Conservation (phyloP, 2,329 filamentous ascomycete species). For the Ophiostoma angusticollis region DNA sequence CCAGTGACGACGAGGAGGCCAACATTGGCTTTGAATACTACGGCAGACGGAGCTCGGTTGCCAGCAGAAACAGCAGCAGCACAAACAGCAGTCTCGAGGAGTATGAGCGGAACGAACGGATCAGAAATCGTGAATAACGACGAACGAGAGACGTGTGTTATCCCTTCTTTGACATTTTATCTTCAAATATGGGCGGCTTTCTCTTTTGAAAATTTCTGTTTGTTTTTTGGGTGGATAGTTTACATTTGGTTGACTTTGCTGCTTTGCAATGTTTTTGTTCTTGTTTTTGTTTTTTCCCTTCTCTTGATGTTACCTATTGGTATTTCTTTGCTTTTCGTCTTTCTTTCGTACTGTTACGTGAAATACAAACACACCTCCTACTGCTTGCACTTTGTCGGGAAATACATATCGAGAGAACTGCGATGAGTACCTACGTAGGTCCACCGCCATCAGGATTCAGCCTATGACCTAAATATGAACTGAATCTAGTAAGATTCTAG, state of each 20-base stretch:
- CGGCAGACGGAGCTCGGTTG: no score
- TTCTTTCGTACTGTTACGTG: no score
- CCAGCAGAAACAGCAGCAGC: background rate
- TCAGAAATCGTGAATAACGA: background rate
- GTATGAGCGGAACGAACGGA: background rate
- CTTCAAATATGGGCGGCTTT: background rate
- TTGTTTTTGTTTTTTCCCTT: background rate
- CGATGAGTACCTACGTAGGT: no score
- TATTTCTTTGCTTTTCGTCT: background rate
- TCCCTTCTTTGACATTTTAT: no score
- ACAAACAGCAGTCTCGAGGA: background rate
- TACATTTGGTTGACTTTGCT: background rate
- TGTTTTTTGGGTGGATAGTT: background rate
- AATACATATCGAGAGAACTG: no score
- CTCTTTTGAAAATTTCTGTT: background rate
- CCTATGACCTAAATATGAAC: no score
- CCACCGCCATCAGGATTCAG: no score
- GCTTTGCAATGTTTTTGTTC: background rate
- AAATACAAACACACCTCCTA: no score
- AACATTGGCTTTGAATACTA: constrained; percentile 3
- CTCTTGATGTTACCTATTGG: background rate
- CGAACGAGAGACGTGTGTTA: background rate
- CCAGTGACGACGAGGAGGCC: constrained; percentile 5
- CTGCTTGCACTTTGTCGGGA: no score
- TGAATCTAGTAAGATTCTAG: no score